These are phyloP conservation scores for Polyplosphaeria fusca DNA, from an alignment of 495 filamentous ascomycete genomes.

Conservation along the genomic window DNA sequence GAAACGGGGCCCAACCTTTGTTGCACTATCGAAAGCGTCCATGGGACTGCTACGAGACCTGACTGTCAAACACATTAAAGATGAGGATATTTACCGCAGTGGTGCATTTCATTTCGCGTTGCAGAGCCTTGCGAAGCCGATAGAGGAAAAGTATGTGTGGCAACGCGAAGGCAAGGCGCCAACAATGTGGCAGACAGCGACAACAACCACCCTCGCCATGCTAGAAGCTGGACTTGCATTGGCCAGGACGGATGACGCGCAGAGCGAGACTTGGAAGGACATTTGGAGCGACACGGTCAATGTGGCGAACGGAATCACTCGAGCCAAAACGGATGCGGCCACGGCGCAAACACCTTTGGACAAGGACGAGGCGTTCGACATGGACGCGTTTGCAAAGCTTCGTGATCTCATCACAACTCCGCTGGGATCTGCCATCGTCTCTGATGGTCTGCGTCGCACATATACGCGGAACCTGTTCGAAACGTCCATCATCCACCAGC, in stretches of 20 bases:
- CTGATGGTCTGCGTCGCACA: constrained; percentile 62
- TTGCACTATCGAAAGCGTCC: constrained; percentile 79
- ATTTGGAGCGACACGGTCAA: constrained; percentile 61
- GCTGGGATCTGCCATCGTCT: constrained; percentile 62
- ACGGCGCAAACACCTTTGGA: constrained; percentile 47
- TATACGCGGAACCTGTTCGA: constrained; percentile 77
- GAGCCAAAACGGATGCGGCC: constrained; percentile 51
- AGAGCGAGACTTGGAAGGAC: constrained; percentile 41
- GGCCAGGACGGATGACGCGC: constrained; percentile 35
- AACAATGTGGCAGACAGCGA: constrained; percentile 76
- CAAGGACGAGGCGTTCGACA: constrained; percentile 75
- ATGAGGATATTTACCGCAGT: constrained; percentile 23
- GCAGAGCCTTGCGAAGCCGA: constrained; percentile 61
- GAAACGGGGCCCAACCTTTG: constrained; percentile 59
- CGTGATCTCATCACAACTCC: constrained; percentile 69
- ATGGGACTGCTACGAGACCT: constrained; percentile 68
- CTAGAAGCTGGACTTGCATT: constrained; percentile 59
- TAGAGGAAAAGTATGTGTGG: constrained; percentile 72
- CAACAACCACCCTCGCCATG: constrained; percentile 64
- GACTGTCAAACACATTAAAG: constrained; percentile 39
- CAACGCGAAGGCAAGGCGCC: constrained; percentile 53
- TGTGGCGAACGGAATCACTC: constrained; percentile 58
- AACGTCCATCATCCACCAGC: constrained; percentile 75
- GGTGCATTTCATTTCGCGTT: constrained; percentile 53
- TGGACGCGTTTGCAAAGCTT: constrained; percentile 65